phyloP scores from a whole-genome alignment of 495 filamentous ascomycete genomes.

The Apodospora peruviana region DNA sequence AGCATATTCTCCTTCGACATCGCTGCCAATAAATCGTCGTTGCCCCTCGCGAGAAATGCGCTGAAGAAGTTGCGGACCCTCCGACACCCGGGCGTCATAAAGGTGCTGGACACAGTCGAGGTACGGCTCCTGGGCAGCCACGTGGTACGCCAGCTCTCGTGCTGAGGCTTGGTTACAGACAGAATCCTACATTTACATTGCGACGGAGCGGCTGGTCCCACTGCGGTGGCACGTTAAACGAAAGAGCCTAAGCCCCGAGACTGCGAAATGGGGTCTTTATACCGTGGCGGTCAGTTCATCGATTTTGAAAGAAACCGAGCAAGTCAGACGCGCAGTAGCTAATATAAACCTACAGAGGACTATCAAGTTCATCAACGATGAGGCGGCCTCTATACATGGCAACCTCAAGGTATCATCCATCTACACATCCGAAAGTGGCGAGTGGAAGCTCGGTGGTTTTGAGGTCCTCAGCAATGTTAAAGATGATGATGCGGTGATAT shows the following conservation, averaged over 20 bases:
- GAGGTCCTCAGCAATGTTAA: slow-evolving; percentile 92
- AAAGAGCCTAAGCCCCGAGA: slow-evolving; percentile 79
- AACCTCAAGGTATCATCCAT: slow-evolving; percentile 78
- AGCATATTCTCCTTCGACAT: slow-evolving; percentile 96
- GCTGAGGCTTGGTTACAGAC: slow-evolving; percentile 49
- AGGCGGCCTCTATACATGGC: slow-evolving; percentile 86
- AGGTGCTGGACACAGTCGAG: slow-evolving; percentile 89
- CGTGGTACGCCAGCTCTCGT: not conserved
- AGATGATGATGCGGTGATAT: slow-evolving; percentile 88
- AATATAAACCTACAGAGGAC: slow-evolving; percentile 56
- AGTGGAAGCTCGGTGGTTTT: slow-evolving; percentile 94
- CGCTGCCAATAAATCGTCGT: slow-evolving; percentile 63
- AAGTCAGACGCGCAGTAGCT: slow-evolving; percentile 4
- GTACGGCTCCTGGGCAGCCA: slow-evolving; percentile 39
- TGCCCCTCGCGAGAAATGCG: slow-evolving; percentile 87
- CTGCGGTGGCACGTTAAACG: slow-evolving; percentile 81
- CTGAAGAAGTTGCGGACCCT: slow-evolving; percentile 86
- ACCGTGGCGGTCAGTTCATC: slow-evolving; percentile 64
- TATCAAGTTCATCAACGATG: slow-evolving; percentile 90
- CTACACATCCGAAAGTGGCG: slow-evolving; percentile 89
- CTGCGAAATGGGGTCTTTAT: slow-evolving; percentile 90
- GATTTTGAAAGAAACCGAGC: too few relatives aligned
- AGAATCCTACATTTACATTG: slow-evolving; percentile 89
- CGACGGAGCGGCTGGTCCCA: slow-evolving; percentile 82
- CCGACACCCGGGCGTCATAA: slow-evolving; percentile 89